Conservation (phyloP, 345 rosid genomes). For the Eucalyptus coolabah region DNA sequence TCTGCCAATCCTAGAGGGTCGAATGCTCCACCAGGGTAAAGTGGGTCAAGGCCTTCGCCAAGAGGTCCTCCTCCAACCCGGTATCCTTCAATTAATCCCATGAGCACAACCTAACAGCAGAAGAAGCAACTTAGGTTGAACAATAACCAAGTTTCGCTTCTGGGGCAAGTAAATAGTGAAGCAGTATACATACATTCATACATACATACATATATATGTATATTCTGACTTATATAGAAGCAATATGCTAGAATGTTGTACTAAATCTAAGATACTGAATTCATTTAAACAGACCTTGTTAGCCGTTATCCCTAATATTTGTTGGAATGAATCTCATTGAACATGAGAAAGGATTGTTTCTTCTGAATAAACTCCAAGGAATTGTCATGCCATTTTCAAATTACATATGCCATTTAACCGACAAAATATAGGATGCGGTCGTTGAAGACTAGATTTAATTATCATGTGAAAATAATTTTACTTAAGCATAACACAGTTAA, state of each 20-base stretch:
- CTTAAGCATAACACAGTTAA: neutral
- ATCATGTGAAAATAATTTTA: neutral
- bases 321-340: neutral
- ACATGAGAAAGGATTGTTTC: neutral
- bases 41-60: constrained; percentile 90
- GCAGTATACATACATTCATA: too few relatives aligned
- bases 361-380: neutral
- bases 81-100: constrained; percentile 95
- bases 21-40: constrained; percentile 95
- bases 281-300: neutral
- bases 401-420: neutral
- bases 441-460: neutral
- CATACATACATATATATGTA: neutral
- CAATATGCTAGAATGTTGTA: neutral
- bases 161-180: neutral
- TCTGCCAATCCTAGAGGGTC: constrained; percentile 88
- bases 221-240: neutral
- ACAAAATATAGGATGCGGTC: neutral
- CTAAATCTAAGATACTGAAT: neutral
- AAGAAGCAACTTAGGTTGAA: neutral
- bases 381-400: neutral
- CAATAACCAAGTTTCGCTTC: neutral
- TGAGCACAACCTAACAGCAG: constrained; percentile 48
- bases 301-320: neutral
- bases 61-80: constrained; percentile 94